Conservation (phyloP, 176 grass and related monocot species). For the Miscanthus lutarioriparius region DNA sequence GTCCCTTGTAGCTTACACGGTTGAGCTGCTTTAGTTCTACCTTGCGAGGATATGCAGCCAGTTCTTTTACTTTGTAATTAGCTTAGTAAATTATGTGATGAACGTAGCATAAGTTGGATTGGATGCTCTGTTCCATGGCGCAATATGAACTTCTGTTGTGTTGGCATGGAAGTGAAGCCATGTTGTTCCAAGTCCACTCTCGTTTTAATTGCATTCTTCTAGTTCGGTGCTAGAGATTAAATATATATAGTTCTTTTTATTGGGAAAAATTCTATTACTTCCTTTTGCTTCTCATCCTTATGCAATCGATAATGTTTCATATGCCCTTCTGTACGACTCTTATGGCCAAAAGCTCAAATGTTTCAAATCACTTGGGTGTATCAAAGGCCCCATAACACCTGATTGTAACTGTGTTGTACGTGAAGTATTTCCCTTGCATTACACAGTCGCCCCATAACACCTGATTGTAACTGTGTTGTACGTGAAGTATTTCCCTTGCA, state of each 20-base stretch:
- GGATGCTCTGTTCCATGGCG: neutral
- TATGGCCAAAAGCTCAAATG: neutral
- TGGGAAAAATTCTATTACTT: neutral
- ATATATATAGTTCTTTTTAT: neutral
- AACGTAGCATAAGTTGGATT: neutral
- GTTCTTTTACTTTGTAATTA: neutral
- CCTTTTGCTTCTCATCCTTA: neutral
- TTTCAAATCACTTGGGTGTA: neutral
- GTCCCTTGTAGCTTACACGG: neutral
- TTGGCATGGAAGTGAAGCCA: neutral
- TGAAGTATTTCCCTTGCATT: neutral
- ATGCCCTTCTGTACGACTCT: neutral
- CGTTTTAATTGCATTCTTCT: constrained; percentile 13
- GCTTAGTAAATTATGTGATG: neutral
- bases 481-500: neutral
- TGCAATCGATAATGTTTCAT: neutral
- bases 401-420: neutral
- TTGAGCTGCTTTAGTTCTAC: neutral
- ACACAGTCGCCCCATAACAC: neutral
- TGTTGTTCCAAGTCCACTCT: neutral
- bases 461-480: neutral
- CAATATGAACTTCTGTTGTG: neutral
- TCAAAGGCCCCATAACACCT: neutral
- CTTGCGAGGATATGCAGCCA: neutral
- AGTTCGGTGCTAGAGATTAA: neutral